Conservation (phyloP, 176 grass and related monocot genomes). For the Musa schizocarpa region DNA sequence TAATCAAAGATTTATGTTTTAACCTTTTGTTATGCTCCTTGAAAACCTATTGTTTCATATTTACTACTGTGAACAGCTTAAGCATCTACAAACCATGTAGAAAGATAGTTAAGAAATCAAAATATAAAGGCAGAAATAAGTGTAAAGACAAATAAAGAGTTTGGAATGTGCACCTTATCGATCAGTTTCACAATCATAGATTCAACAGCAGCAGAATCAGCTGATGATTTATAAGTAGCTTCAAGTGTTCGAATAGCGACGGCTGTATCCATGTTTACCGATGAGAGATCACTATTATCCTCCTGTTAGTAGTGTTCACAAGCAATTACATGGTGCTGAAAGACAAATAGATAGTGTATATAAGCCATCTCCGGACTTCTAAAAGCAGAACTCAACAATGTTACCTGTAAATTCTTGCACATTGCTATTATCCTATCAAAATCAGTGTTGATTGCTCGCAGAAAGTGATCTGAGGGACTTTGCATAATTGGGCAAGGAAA, state of each 20-base stretch:
- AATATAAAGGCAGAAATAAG: neutral
- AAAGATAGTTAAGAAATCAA: neutral
- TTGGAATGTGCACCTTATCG: slow-evolving; percentile 48
- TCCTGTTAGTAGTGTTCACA: slow-evolving; percentile 49
- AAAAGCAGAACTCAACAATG: neutral
- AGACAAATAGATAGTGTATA: neutral
- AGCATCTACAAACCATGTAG: neutral
- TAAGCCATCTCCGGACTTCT: slow-evolving; percentile 5
- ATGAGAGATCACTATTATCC: slow-evolving; percentile 90
- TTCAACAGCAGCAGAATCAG: slow-evolving; percentile 63
- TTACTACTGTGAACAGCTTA: neutral
- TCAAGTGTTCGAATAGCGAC: slow-evolving; percentile 92
- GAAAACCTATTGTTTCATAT: neutral
- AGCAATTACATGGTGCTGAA: neutral
- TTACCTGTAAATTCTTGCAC: slow-evolving; percentile 95
- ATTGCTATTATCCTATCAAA: slow-evolving; percentile 97
- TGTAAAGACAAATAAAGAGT: neutral
- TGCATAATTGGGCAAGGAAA: slow-evolving; percentile 99
- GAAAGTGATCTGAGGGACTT: slow-evolving; percentile 93
- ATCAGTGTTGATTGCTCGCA: slow-evolving; percentile 94
- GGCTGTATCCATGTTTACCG: slow-evolving; percentile 98
- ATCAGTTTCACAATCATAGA: slow-evolving; percentile 64
- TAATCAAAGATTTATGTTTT: neutral
- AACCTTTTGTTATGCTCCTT: neutral
- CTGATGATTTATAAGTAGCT: slow-evolving; percentile 89